Evolutionary conservation across 805 yeast genomes (phyloP).

Genomic region (Saturnispora diversa): DNA sequence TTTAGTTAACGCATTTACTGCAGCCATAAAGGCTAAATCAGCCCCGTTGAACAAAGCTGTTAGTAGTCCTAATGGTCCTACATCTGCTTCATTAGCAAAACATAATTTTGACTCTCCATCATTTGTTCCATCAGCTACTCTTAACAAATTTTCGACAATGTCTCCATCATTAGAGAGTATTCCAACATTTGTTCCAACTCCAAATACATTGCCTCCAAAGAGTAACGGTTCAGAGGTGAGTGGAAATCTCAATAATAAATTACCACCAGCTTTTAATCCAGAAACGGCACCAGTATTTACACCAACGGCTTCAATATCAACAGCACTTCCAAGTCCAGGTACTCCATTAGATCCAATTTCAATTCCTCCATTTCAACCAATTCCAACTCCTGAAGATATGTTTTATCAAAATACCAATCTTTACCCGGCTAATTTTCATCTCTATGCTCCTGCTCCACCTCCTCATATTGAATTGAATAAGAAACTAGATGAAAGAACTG

Average conservation of each 20-base stretch:
- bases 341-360: not conserved
- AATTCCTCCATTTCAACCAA: conserved; percentile 11
- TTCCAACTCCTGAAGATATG: conserved; percentile 19
- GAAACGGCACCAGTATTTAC: conserved; percentile 28
- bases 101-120: conserved; percentile 48
- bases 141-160: conserved; percentile 35
- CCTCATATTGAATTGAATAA: conserved; percentile 56
- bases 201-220: conserved; percentile 11
- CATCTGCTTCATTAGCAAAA: conserved; percentile 20
- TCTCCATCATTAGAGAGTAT: conserved; percentile 43
- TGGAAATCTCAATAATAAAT: not conserved
- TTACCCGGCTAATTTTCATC: conserved; percentile 68
- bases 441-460: conserved; percentile 86
- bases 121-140: conserved; percentile 37
- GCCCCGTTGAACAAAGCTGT: conserved; percentile 9
- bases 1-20: conserved; percentile 4
- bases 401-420: conserved; percentile 30
- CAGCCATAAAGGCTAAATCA: conserved; percentile 8
- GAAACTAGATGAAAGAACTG: conserved; percentile 63
- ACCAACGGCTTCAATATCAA: conserved; percentile 29
- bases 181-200: conserved; percentile 42
- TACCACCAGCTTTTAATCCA: conserved; percentile 22
- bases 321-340: conserved; percentile 34
- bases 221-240: not conserved
- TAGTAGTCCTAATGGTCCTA: not conserved